Conservation (phyloP, 495 filamentous ascomycete species). For the Sporormia fimetaria region DNA sequence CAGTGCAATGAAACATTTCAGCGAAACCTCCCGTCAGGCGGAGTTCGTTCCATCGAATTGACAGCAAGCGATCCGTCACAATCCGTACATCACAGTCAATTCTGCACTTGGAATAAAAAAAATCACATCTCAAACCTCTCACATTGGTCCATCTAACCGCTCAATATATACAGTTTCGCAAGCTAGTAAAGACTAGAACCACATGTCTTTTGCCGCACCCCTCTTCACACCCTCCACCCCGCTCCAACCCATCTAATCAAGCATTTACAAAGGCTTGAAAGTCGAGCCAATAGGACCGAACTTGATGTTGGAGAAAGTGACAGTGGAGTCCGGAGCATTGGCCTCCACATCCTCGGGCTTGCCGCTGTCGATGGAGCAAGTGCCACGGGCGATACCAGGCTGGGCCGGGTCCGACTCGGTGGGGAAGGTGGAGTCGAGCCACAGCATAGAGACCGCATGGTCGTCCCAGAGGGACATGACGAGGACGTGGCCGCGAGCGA, state of each 20-base stretch:
- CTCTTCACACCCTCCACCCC: slow-evolving; percentile 2
- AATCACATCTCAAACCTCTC: no score
- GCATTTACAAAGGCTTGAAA: slow-evolving; percentile 11
- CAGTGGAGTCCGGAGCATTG: slow-evolving; percentile 43
- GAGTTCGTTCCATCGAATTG: no score
- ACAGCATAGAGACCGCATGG: slow-evolving; percentile 67
- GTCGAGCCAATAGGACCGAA: slow-evolving; percentile 45
- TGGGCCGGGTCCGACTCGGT: slow-evolving; percentile 34
- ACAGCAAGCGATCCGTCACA: no score
- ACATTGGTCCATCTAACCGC: no score
- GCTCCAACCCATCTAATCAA: not conserved
- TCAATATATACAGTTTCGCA: no score
- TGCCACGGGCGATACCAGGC: slow-evolving; percentile 60
- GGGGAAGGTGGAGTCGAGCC: slow-evolving; percentile 42
- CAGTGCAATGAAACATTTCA: no score
- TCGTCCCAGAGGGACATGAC: slow-evolving; percentile 76
- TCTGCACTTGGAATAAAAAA: no score
- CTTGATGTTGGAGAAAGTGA: slow-evolving; percentile 58
- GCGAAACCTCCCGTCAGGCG: no score
- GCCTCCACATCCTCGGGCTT: slow-evolving; percentile 49
- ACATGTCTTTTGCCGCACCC: no score
- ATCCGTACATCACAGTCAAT: no score
- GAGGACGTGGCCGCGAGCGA: slow-evolving; percentile 55
- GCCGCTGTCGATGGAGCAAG: slow-evolving; percentile 52
- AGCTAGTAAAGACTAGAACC: no score